Conservation (phyloP, 2,329 filamentous ascomycete genomes). For the Cylindrodendrum hubeiense region DNA sequence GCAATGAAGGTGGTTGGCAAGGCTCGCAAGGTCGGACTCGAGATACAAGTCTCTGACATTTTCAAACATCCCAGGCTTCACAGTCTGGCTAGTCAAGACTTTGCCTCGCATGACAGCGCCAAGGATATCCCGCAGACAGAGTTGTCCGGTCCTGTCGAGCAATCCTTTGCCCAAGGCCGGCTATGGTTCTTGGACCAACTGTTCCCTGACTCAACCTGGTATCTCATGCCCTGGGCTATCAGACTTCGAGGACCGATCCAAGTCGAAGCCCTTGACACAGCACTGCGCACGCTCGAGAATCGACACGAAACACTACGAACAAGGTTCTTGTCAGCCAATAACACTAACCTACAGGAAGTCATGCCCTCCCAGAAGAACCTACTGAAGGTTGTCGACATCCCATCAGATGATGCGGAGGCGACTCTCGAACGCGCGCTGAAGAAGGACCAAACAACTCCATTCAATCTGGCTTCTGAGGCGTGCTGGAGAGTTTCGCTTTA, state of each 20-base stretch:
- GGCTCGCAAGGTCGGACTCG: slow-evolving; percentile 21
- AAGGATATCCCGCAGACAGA: slow-evolving; percentile 1
- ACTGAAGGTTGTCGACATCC: background rate
- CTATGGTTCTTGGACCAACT: slow-evolving; percentile 32
- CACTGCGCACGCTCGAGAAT: slow-evolving; percentile 18
- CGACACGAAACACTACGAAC: slow-evolving; percentile 23
- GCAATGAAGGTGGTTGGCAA: slow-evolving; percentile 59
- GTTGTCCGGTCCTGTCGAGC: slow-evolving; percentile 20
- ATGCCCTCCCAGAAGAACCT: background rate
- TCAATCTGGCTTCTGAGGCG: slow-evolving; percentile 36
- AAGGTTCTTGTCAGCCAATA: background rate
- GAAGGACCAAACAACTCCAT: slow-evolving; percentile 36
- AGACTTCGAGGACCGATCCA: slow-evolving; percentile 21
- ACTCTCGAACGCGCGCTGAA: slow-evolving; percentile 9
- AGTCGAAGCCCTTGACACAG: slow-evolving; percentile 2
- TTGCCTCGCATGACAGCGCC: background rate
- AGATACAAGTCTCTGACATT: background rate
- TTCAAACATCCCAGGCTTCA: background rate
- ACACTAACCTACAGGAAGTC: slow-evolving; percentile 1
- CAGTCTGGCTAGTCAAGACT: background rate
- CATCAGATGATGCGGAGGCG: background rate
- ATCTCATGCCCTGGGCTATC: slow-evolving; percentile 20
- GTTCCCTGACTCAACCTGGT: slow-evolving; percentile 15
- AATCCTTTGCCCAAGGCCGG: slow-evolving; percentile 32
- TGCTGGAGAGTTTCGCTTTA: slow-evolving; percentile 38